Evolutionary conservation across 2,329 filamentous ascomycete genomes (phyloP).

Genomic region (Beauveria sp.): DNA sequence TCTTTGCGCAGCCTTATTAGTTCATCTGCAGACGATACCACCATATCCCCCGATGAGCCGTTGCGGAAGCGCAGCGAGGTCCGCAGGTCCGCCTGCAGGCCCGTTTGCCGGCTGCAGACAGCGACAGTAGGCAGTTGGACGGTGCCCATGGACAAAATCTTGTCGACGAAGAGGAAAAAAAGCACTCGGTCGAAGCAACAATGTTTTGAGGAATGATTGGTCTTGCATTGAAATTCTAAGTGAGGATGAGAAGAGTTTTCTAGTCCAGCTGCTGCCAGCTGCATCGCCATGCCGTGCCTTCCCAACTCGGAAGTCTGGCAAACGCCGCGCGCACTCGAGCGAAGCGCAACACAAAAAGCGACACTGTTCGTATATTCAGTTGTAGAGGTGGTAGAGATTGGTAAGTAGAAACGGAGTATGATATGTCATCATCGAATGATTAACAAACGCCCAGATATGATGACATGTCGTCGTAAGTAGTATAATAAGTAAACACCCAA

Average conservation of each 20-base stretch:
- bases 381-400: background rate
- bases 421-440: background rate
- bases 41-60: background rate
- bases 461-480: conserved; percentile 1
- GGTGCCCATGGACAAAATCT: background rate
- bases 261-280: background rate
- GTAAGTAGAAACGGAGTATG: background rate
- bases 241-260: background rate
- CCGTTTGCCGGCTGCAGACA: conserved; percentile 16
- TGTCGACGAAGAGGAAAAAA: background rate
- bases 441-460: conserved; percentile 1
- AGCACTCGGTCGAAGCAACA: background rate
- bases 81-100: conserved; percentile 19
- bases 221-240: background rate
- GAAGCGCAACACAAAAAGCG: background rate
- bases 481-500: background rate
- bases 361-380: background rate
- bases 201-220: background rate
- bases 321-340: background rate
- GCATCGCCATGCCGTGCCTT: background rate
- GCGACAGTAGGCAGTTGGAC: conserved; percentile 19
- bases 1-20: conserved; percentile 18
- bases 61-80: conserved; percentile 21
- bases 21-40: conserved; percentile 16
- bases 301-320: background rate